Evolutionary conservation across 345 rosid genomes (phyloP).

Genomic region (Eucalyptus guilfoylei): DNA sequence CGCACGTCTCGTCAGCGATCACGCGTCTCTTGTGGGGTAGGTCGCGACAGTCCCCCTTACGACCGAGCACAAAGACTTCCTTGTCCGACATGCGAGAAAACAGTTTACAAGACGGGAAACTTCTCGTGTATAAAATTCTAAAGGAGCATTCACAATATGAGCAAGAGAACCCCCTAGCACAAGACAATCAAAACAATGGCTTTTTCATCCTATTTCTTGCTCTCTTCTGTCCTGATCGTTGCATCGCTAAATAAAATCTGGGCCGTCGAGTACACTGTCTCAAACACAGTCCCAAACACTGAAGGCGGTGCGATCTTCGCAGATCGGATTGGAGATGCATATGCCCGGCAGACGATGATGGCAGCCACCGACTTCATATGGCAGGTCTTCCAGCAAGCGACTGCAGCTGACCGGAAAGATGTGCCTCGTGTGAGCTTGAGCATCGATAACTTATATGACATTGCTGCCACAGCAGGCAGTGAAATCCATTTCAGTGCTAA

Average conservation of each 20-base stretch:
- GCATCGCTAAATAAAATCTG: background rate
- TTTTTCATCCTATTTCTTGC: background rate
- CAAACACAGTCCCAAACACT: slow-evolving; percentile 7
- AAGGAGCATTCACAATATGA: background rate
- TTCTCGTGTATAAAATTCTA: background rate
- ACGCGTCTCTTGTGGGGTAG: background rate
- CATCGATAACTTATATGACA: slow-evolving; percentile 11
- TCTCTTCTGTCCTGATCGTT: background rate
- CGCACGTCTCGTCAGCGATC: background rate
- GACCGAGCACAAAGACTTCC: background rate
- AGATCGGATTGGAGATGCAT: slow-evolving; percentile 8
- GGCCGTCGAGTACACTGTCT: slow-evolving; percentile 1
- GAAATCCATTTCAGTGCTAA: slow-evolving; percentile 24
- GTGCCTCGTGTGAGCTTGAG: slow-evolving; percentile 6
- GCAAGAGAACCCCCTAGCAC: background rate
- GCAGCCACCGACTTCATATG: slow-evolving; percentile 27
- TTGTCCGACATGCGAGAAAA: background rate
- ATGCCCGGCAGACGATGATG: slow-evolving; percentile 7
- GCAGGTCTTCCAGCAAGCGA: slow-evolving; percentile 16
- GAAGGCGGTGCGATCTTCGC: slow-evolving; percentile 15
- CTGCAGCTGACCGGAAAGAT: slow-evolving; percentile 5
- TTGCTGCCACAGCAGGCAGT: slow-evolving; percentile 1
- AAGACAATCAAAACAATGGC: background rate
- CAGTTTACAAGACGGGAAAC: background rate
- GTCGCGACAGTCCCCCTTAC: background rate